phyloP scores from a whole-genome alignment of 768 basidiomycete genomes.

The Leccinum variicolor region DNA sequence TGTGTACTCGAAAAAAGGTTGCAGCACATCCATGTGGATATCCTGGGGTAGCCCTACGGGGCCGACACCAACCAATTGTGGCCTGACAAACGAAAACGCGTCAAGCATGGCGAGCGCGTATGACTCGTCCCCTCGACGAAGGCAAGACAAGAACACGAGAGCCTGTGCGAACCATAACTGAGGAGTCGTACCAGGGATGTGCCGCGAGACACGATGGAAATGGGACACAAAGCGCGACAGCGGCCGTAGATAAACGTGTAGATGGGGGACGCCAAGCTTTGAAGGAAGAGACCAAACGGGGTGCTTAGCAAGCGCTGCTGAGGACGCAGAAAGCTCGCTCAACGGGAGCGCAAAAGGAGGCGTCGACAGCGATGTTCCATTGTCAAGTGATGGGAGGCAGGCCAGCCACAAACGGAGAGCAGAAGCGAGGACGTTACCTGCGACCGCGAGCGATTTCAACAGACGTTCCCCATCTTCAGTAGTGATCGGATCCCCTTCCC shows the following conservation, averaged over 20 bases:
- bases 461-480: conserved; percentile 5
- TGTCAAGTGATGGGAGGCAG: conserved; percentile 45
- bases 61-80: conserved; percentile 15
- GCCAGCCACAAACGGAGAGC: conserved; percentile 64
- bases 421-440: conserved; percentile 40
- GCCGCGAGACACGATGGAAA: conserved; percentile 58
- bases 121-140: conserved; percentile 77
- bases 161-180: conserved; percentile 69
- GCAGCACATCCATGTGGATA: conserved; percentile 29
- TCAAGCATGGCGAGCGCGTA: conserved; percentile 42
- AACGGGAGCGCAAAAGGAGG: conserved; percentile 68
- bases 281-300: conserved; percentile 44
- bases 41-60: conserved; percentile 18
- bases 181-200: conserved; percentile 51
- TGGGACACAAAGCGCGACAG: conserved; percentile 50
- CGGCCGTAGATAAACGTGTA: conserved; percentile 36
- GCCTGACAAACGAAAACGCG: conserved; percentile 12
- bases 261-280: not conserved
- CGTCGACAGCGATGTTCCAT: conserved; percentile 34
- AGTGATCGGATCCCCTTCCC: not conserved
- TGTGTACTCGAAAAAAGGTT: conserved; percentile 57
- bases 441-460: conserved; percentile 31
- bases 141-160: conserved; percentile 48
- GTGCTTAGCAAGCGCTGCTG: conserved; percentile 48
- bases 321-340: conserved; percentile 48